Conservation (phyloP, 495 filamentous ascomycete species). For the Talaromyces adpressus region DNA sequence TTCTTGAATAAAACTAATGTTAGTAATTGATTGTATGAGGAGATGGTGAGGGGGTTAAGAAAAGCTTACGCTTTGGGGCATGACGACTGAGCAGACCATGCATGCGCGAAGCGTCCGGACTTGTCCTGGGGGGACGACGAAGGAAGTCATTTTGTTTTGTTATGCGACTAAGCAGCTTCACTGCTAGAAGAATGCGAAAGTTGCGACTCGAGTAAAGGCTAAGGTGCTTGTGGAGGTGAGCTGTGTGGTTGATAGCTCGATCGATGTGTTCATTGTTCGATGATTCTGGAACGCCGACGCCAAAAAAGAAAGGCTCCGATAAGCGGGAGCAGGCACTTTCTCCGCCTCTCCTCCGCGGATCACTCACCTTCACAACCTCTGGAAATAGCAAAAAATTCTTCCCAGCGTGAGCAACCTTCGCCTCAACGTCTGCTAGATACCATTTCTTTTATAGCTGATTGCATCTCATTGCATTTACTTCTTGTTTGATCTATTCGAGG, state of each 20-base stretch:
- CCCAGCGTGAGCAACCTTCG: neutral
- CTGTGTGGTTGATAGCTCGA: neutral
- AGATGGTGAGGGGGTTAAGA: neutral
- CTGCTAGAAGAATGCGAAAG: neutral
- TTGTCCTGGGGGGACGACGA: constrained; percentile 59
- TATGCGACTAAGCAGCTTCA: too few species aligned
- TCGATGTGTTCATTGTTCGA: neutral
- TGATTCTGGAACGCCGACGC: constrained; percentile 3
- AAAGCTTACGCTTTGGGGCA: constrained; percentile 57
- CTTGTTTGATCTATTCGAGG: neutral
- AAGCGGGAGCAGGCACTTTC: constrained; percentile 3
- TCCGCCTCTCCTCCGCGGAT: neutral
- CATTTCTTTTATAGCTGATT: neutral
- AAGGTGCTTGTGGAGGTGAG: neutral
- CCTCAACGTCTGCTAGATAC: neutral
- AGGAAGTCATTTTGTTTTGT: constrained; percentile 16
- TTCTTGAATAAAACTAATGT: constrained; percentile 37
- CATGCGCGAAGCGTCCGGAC: constrained; percentile 83
- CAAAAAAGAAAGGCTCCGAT: neutral
- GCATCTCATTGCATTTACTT: neutral
- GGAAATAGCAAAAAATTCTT: neutral
- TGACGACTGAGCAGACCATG: constrained; percentile 96
- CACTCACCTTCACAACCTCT: neutral
- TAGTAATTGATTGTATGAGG: neutral
- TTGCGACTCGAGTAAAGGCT: neutral